These are phyloP conservation scores for Lepidium sativum DNA, from an alignment of 345 rosid species.

Conservation along the genomic window DNA sequence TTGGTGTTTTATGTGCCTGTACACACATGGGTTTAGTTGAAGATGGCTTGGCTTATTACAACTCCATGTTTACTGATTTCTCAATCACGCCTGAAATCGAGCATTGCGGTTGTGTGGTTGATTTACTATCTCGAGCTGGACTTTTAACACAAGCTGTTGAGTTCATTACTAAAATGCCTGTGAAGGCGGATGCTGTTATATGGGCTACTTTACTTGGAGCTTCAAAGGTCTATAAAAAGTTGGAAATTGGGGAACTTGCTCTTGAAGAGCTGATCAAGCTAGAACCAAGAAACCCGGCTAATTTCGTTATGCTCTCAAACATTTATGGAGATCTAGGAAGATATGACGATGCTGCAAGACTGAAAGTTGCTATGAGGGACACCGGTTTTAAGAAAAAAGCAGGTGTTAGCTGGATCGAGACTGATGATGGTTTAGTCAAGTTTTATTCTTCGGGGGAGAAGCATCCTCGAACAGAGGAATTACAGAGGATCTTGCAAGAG, in stretches of 20 bases:
- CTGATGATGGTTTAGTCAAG: slow-evolving; percentile 47
- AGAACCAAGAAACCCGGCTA: slow-evolving; percentile 68
- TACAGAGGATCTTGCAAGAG: slow-evolving; percentile 43
- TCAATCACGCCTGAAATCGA: slow-evolving; percentile 61
- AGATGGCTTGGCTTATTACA: slow-evolving; percentile 58
- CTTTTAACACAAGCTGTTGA: slow-evolving; percentile 60
- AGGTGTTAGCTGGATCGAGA: slow-evolving; percentile 76
- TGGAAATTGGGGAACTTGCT: slow-evolving; percentile 63
- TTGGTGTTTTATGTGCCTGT: slow-evolving; percentile 64
- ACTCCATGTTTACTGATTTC: slow-evolving; percentile 55
- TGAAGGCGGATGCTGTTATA: slow-evolving; percentile 68
- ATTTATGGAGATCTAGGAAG: slow-evolving; percentile 62
- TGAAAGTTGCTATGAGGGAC: slow-evolving; percentile 75
- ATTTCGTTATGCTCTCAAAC: slow-evolving; percentile 68
- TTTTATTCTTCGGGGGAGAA: slow-evolving; percentile 72
- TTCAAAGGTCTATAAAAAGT: slow-evolving; percentile 63
- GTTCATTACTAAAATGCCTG: slow-evolving; percentile 56
- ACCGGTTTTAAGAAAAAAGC: slow-evolving; percentile 65
- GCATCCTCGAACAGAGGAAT: slow-evolving; percentile 42
- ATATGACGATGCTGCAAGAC: slow-evolving; percentile 63
- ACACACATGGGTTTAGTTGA: slow-evolving; percentile 67
- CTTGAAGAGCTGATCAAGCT: slow-evolving; percentile 46
- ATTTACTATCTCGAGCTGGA: slow-evolving; percentile 72
- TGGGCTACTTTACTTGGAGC: slow-evolving; percentile 81
- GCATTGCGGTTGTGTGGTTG: slow-evolving; percentile 85